Base-by-base conservation (phyloP, 1,284 basidiomycete species). In the Stygiomarasmius scandens region DNA sequence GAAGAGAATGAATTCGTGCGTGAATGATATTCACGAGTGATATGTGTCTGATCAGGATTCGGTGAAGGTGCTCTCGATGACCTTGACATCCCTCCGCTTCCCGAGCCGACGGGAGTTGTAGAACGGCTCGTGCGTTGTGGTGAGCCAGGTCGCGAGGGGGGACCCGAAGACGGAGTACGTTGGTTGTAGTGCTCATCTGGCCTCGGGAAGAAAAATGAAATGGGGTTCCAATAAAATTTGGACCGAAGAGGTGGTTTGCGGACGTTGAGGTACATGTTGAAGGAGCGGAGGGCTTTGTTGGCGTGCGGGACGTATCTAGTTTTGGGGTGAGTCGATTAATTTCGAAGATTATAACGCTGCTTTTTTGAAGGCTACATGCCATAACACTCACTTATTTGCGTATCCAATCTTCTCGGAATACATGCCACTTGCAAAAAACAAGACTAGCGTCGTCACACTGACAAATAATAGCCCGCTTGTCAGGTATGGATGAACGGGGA, bases 211-310 rank as follows among this genome's bases (percentile, higher is more conserved):
- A 90, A 77, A 65, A 86, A 81, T 9, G 81, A 71, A 29, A 92
- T 74, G 5, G 87, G 88, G 66, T 88, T 87, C 73, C 84, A 79
- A 46, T 79, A 78, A 53, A 89, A 76, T 58, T 77, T 86, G 53
- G 77, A 85, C 60, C 75, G 79, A 2, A 89, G 71, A 0, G 92
- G 84, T 1, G 87, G 87, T 63, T 88, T 87, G 52, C 93, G 89
- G 66, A 96, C 92, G 76, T 98, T 98, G 65, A 99, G 83, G 69
- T 95, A 94, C 88, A 99, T 96, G 74, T 99, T 98, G 72, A 98
- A 91, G 24, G 88, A 91, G 24, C 96, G 85, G 27, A 99, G 78
- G 0, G 95, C 88, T 45, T 90, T 86, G 73, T 99, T 99, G 10
- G 96, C 94, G 66, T 98, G 96, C 0, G 95, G 96, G 19, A 98